Conservation (phyloP, 2,329 filamentous ascomycete species). For the Diaporthe citriasiana region DNA sequence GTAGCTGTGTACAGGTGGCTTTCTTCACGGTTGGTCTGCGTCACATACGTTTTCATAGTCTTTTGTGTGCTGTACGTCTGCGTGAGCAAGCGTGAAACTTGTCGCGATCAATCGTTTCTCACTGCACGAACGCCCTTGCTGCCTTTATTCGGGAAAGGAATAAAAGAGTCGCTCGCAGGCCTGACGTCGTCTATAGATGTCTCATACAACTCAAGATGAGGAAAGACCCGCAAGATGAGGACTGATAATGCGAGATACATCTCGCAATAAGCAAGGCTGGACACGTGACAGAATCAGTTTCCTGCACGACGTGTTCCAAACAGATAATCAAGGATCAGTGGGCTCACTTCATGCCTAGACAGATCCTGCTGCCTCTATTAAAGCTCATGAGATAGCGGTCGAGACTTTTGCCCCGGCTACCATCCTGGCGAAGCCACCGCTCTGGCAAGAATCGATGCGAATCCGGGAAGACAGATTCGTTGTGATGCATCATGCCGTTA, state of each 20-base stretch:
- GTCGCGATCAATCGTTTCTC: background rate
- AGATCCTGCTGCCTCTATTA: slow-evolving; percentile 45
- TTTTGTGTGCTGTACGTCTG: background rate
- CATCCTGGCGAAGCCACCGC: slow-evolving; percentile 46
- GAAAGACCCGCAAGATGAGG: background rate
- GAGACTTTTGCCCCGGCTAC: background rate
- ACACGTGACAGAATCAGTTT: background rate
- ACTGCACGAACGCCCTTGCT: slow-evolving; percentile 15
- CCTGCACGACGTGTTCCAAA: background rate
- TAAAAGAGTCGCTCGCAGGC: slow-evolving; percentile 40
- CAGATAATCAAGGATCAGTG: too few relatives aligned
- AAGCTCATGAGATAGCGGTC: slow-evolving; percentile 2
- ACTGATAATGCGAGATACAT: background rate
- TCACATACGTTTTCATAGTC: background rate
- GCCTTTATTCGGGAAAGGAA: slow-evolving; percentile 44
- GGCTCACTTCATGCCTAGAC: slow-evolving; percentile 47
- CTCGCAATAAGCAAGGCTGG: slow-evolving; percentile 31
- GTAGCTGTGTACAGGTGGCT: background rate
- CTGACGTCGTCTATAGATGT: slow-evolving; percentile 26
- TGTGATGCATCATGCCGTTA: slow-evolving; percentile 27
- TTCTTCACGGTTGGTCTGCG: background rate
- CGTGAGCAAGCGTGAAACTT: background rate
- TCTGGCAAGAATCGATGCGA: slow-evolving; percentile 32
- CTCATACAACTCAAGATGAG: slow-evolving; percentile 10
- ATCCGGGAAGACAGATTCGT: slow-evolving; percentile 15